These are phyloP conservation scores for Teratosphaeria viscida DNA, from an alignment of 2,329 filamentous ascomycete species.

Conservation along the genomic window DNA sequence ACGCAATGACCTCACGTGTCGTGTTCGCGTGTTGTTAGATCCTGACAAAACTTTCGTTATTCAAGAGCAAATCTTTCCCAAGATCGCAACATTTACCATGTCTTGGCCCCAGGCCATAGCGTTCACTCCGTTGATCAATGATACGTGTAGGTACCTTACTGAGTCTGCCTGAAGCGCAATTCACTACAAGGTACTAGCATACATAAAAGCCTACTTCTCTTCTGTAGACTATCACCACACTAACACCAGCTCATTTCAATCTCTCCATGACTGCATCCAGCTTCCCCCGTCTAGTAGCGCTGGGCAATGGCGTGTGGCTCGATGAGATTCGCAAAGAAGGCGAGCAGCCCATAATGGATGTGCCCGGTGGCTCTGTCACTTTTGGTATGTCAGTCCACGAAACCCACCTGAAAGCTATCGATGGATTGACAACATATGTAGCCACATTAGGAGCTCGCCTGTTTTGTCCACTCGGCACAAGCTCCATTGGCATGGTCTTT, in stretches of 20 bases:
- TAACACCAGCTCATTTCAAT: not conserved
- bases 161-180: not conserved
- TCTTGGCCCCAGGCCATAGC: not conserved
- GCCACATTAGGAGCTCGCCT: slow-evolving; percentile 18
- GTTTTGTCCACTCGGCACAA: slow-evolving; percentile 3
- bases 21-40: not conserved
- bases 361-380: slow-evolving; percentile 17
- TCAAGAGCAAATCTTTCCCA: not conserved
- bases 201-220: not conserved
- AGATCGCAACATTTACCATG: not conserved
- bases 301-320: slow-evolving; percentile 19
- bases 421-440: slow-evolving; percentile 3
- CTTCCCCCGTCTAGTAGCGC: slow-evolving; percentile 1
- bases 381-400: slow-evolving; percentile 6
- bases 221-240: not conserved
- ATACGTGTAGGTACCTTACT: not conserved
- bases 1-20: not conserved
- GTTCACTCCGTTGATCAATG: not conserved
- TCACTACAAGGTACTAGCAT: not conserved
- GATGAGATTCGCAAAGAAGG: slow-evolving; percentile 16
- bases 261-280: not conserved
- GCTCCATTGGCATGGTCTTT: slow-evolving; percentile 11
- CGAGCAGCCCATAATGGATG: slow-evolving; percentile 6
- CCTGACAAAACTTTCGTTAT: no score
- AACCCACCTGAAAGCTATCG: not conserved